These are phyloP conservation scores for Penicillium expansum DNA, from an alignment of 2,329 filamentous ascomycete genomes.

Conservation along the genomic window DNA sequence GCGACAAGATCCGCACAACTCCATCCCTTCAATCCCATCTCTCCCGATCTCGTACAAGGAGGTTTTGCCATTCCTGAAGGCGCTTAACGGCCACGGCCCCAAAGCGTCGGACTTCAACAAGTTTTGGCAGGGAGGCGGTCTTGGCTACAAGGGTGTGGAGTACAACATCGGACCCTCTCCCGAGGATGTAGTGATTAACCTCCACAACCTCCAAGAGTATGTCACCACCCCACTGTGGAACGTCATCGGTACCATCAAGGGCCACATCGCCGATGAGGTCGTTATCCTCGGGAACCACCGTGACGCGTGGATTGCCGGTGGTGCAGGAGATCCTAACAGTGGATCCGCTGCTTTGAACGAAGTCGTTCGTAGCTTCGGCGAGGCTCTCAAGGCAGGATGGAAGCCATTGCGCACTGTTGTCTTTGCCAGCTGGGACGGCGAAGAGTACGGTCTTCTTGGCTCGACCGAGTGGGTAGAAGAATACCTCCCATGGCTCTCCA, in stretches of 20 bases:
- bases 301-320: constrained; percentile 86
- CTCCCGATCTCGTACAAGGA: constrained; percentile 87
- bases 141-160: constrained; percentile 74
- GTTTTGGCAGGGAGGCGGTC: constrained; percentile 69
- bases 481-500: constrained; percentile 74
- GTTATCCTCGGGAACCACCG: constrained; percentile 89
- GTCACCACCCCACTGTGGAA: constrained; percentile 82
- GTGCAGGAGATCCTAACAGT: constrained; percentile 77
- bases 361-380: constrained; percentile 70
- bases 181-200: constrained; percentile 66
- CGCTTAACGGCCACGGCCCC: constrained; percentile 84
- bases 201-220: constrained; percentile 78
- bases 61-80: constrained; percentile 80
- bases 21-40: constrained; percentile 82
- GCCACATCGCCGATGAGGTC: constrained; percentile 78
- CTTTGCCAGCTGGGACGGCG: constrained; percentile 80
- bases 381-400: constrained; percentile 71
- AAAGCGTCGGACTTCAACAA: constrained; percentile 70
- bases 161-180: constrained; percentile 86
- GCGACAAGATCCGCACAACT: constrained; percentile 65
- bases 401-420: constrained; percentile 86
- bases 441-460: constrained; percentile 82
- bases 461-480: constrained; percentile 94
- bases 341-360: constrained; percentile 78
- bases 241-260: constrained; percentile 88